Conservation (phyloP, 2,329 filamentous ascomycete genomes). For the Fusarium sp. region DNA sequence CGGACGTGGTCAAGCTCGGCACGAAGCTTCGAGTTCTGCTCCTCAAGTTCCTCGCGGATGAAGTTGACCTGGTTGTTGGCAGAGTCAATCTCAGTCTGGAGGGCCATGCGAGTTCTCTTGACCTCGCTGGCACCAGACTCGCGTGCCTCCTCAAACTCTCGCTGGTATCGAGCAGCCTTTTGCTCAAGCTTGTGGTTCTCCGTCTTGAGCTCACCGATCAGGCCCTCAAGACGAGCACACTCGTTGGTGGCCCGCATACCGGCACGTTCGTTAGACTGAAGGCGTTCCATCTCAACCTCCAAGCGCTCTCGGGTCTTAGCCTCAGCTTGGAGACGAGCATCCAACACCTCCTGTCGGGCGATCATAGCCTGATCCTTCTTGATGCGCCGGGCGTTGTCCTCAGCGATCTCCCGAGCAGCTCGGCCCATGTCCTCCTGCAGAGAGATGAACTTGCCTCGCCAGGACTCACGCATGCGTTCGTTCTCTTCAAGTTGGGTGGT, state of each 20-base stretch:
- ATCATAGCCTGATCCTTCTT: slow-evolving; percentile 81
- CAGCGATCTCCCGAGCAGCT: slow-evolving; percentile 78
- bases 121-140: slow-evolving; percentile 82
- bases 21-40: slow-evolving; percentile 75
- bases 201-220: slow-evolving; percentile 64
- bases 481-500: slow-evolving; percentile 85
- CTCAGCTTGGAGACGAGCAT: slow-evolving; percentile 78
- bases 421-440: slow-evolving; percentile 87
- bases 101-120: slow-evolving; percentile 76
- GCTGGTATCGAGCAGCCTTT: slow-evolving; percentile 72
- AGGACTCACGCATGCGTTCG: slow-evolving; percentile 80
- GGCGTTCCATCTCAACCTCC: slow-evolving; percentile 70
- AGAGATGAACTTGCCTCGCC: slow-evolving; percentile 82
- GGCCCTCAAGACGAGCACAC: slow-evolving; percentile 64
- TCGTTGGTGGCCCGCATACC: slow-evolving; percentile 70
- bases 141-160: slow-evolving; percentile 83
- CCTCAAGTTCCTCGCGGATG: slow-evolving; percentile 81
- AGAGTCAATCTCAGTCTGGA: slow-evolving; percentile 82
- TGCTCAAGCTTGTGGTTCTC: slow-evolving; percentile 78
- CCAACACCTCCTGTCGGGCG: slow-evolving; percentile 80
- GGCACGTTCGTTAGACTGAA: slow-evolving; percentile 69
- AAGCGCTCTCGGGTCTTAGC: slow-evolving; percentile 72
- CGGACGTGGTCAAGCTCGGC: slow-evolving; percentile 78
- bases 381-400: slow-evolving; percentile 80
- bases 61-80: slow-evolving; percentile 87